Percentiles rank a stretch among this genome's conserved stretches.
These are phyloP conservation scores for Neopestalotiopsis clavispora DNA, from an alignment of 2,329 filamentous ascomycete genomes.

Conservation along the genomic window DNA sequence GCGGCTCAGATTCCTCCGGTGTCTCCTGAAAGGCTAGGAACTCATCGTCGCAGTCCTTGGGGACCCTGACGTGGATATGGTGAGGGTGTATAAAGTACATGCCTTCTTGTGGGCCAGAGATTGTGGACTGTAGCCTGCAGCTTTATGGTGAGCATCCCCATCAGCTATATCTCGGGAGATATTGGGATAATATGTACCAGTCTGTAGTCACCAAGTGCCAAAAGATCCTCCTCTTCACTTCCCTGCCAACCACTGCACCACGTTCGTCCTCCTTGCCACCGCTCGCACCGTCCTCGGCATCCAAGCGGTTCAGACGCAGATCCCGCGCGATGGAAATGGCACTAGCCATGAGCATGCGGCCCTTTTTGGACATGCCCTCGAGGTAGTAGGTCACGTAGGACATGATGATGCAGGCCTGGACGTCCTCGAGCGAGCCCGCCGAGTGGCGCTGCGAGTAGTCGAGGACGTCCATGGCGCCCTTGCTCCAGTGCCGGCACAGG, in stretches of 20 bases:
- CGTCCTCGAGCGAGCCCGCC: slow-evolving; percentile 25
- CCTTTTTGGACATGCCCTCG: slow-evolving; percentile 26
- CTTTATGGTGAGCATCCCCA: neutral
- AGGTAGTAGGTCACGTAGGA: slow-evolving; percentile 25
- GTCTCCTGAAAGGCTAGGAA: neutral
- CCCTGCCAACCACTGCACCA: slow-evolving; percentile 17
- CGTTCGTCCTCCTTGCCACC: slow-evolving; percentile 2
- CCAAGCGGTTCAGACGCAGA: slow-evolving; percentile 25
- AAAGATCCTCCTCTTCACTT: slow-evolving; percentile 25
- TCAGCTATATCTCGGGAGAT: neutral
- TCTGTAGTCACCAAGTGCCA: slow-evolving; percentile 25
- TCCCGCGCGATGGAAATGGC: slow-evolving; percentile 25
- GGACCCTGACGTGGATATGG: slow-evolving; percentile 23
- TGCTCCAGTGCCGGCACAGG: slow-evolving; percentile 20
- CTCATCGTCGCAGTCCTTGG: slow-evolving; percentile 24
- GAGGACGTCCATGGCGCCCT: slow-evolving; percentile 23
- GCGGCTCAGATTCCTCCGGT: slow-evolving; percentile 5
- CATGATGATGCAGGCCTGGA: slow-evolving; percentile 27
- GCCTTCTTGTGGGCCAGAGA: slow-evolving; percentile 26
- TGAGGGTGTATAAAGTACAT: slow-evolving; percentile 27
- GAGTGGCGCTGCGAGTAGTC: slow-evolving; percentile 26
- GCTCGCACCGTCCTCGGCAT: slow-evolving; percentile 17
- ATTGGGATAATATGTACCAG: slow-evolving; percentile 17
- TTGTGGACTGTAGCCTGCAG: slow-evolving; percentile 27
- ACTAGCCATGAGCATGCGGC: slow-evolving; percentile 22